Evolutionary conservation across 495 filamentous ascomycete species (phyloP), one percentile per base, ranked within the genome.

Genomic region (Xylaria curta): DNA sequence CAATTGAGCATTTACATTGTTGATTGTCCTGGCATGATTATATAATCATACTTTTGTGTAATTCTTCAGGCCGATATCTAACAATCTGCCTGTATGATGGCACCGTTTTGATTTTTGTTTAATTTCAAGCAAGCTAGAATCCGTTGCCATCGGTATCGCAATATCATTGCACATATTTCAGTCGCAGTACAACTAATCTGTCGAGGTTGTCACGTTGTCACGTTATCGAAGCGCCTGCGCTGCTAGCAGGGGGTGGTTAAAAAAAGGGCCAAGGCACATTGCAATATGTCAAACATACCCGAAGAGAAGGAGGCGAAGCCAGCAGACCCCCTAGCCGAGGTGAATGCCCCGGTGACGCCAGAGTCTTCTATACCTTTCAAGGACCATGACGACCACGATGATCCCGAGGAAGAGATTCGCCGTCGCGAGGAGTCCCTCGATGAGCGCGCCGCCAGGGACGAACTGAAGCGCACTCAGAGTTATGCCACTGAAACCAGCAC

Each of bases 401-500:
- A 76, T 46, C 71, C 74, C n/a, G 77, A 78, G 19, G 71, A 78
- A 60, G 74, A 77, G 67, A 77, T 77, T 49, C 76, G 69, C 47
- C 78, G 36, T 67, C 60, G 69, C 26, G 76, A 76, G 51, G 78
- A 78, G 36, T 70, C 75, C 28, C 61, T 76, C 42, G 75, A 76
- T n/a, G 74, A 76, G 26, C 73, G 68, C 13, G 70, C 47, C 28
- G 59, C 66, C 61, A 67, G 75, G 47, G 76, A 78, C 8, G 73
- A 84, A 67, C 68, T 87, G 68, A 78, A 79, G 68, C 85, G 81
- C 61, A 78, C 80, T 38, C 80, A 78, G 58, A 87, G 81, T 67
- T 76, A 79, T 76, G 81, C 80, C 24, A 87, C 87, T 24, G 83
- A 84, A 8, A 78, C 80, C 33, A 87, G 83, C 74, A 80, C 79